Percentiles rank a stretch among this genome's conserved stretches.
Conservation (phyloP, 306 rosid genomes). For the Ochetophila trinervis region DNA sequence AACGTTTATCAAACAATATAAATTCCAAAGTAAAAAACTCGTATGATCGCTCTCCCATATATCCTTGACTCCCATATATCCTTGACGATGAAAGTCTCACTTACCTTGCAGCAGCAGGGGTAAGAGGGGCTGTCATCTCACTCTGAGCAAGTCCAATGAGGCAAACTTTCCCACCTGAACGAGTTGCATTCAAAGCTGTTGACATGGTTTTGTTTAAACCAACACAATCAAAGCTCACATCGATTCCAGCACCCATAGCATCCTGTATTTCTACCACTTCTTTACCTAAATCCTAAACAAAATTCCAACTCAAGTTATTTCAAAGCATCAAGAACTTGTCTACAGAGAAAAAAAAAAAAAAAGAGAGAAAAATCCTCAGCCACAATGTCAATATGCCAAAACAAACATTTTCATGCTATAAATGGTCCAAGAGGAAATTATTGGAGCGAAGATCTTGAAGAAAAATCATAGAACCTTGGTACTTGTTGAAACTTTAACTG, state of each 20-base stretch:
- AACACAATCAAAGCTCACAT: constrained; percentile 43
- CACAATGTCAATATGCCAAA: neutral
- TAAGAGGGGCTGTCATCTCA: constrained; percentile 36
- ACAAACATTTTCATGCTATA: neutral
- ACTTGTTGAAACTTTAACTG: constrained; percentile 31
- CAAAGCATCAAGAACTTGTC: too few species aligned
- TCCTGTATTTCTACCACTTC: constrained; percentile 30
- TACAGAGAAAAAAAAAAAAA: too few species aligned
- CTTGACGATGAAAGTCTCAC: neutral
- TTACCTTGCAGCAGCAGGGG: constrained; percentile 35
- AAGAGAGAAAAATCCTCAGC: too few species aligned
- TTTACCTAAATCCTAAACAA: constrained; percentile 29
- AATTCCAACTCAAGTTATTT: neutral
- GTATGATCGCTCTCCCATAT: neutral
- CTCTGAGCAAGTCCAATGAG: constrained; percentile 36
- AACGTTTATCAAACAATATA: neutral
- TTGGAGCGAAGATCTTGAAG: neutral
- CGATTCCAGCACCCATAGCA: constrained; percentile 31
- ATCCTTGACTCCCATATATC: neutral
- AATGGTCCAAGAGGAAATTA: neutral
- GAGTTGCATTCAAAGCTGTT: constrained; percentile 34
- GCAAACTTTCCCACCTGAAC: constrained; percentile 47
- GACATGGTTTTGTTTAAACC: constrained; percentile 42
- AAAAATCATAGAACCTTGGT: constrained; percentile 23
- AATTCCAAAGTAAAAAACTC: neutral